Evolutionary conservation across 2,329 filamentous ascomycete genomes (phyloP).

Genomic region (Fusarium siculi): DNA sequence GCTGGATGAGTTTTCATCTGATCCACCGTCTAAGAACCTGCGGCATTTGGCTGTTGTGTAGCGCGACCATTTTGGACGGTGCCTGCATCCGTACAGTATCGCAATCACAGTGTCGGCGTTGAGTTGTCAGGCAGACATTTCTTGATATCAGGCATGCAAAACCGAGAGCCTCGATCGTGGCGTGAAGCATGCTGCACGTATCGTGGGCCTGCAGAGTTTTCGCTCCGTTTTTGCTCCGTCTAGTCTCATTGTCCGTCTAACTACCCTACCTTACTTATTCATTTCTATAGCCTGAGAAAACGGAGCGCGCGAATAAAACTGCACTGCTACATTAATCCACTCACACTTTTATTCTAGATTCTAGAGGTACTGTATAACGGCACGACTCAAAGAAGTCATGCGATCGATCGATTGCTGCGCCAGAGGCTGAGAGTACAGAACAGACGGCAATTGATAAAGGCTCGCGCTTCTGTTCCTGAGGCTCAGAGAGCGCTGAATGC

Average conservation of each 20-base stretch:
- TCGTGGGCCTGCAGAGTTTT: slow-evolving; percentile 40
- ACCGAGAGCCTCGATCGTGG: slow-evolving; percentile 11
- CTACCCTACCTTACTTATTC: not conserved
- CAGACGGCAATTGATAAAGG: not conserved
- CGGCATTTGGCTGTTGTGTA: slow-evolving; percentile 32
- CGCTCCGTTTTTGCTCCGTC: slow-evolving; percentile 26
- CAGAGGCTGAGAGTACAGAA: not conserved
- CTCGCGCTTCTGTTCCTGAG: not conserved
- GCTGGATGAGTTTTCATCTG: slow-evolving; percentile 13
- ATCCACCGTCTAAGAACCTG: slow-evolving; percentile 32
- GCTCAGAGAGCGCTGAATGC: not conserved
- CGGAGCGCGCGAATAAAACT: slow-evolving; percentile 12
- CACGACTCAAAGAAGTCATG: slow-evolving; percentile 7
- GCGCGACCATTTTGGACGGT: slow-evolving; percentile 32
- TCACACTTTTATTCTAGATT: slow-evolving; percentile 15
- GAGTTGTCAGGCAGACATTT: slow-evolving; percentile 22
- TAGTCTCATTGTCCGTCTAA: not conserved
- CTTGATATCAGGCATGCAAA: not conserved
- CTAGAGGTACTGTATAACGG: not conserved
- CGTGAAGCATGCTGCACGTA: slow-evolving; percentile 22
- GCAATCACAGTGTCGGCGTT: slow-evolving; percentile 12
- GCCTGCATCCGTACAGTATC: slow-evolving; percentile 32
- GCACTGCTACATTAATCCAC: slow-evolving; percentile 20
- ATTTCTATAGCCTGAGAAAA: slow-evolving; percentile 17
- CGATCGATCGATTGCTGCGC: slow-evolving; percentile 1